Base-by-base conservation (phyloP, 108 stramenopile species). In the Chaetoceros muelleri region DNA sequence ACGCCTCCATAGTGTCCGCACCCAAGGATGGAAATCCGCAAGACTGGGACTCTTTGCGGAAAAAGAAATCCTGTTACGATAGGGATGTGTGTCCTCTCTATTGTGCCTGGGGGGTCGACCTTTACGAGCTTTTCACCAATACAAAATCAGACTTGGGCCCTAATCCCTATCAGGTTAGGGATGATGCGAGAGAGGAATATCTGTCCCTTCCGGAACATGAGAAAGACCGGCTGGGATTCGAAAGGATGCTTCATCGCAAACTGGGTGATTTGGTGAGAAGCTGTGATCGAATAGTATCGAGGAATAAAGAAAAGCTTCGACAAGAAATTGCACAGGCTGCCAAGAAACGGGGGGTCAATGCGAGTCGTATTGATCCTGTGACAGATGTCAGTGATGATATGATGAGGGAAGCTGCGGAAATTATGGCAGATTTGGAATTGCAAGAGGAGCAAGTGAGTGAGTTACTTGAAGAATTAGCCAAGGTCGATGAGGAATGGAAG, bases 51-150 rank as follows among this genome's bases (percentile, higher is more conserved):
- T 44, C 30, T 1, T 47, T 62, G 19, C 64, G 68, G 30, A 63
- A 66, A 57, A 70, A 74, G 52, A 76, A 79, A 48, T 84, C 85
- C 13, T 87, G 85, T 56, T 93, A 84, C 66, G 92, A 93, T 49
- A 61, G 57, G 25, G 87, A 85, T 59, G 76, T 90, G 44, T 77
- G 78, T 67, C 92, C 92, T 23, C 77, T 90, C 46, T 93, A 79
- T 70, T 82, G 80, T 56, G 92, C 87, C 0, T 93, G 92, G 92
- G 87, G 87, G 0, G 73, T 86, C 24, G 87, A 93, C 51, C 76
- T 87, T 0, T 93, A 81, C 58, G 91, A 93, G 56, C 64, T 93
- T 24, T 93, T 93, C 61, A 80, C 78, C 44, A 93, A 93, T 57
- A 93, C 91, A 18, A 93, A 89, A 65, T 80, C 78, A 1, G 86